These are phyloP conservation scores for Tuber magnatum DNA, from an alignment of 495 filamentous ascomycete genomes.

Conservation along the genomic window DNA sequence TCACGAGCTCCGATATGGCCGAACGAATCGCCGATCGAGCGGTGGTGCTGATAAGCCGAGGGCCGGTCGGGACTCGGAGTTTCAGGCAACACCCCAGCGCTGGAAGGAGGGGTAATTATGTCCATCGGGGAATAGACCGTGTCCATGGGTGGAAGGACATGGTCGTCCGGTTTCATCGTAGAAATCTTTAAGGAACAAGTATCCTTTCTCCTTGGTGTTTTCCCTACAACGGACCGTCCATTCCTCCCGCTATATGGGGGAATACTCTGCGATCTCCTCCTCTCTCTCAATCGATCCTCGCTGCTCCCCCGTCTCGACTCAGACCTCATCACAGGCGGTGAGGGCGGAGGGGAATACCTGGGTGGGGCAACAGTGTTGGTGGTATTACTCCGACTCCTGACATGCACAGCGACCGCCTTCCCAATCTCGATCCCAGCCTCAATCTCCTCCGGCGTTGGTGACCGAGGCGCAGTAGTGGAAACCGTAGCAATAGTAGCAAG, in stretches of 20 bases:
- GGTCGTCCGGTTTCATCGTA: slow-evolving; percentile 14
- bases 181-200: background rate
- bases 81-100: slow-evolving; percentile 20
- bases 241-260: background rate
- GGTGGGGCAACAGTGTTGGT: background rate
- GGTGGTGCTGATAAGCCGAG: slow-evolving; percentile 6
- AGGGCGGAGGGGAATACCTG: slow-evolving; percentile 21
- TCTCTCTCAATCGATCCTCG: slow-evolving; percentile 1
- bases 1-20: background rate
- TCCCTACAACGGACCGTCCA: slow-evolving; percentile 7
- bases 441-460: slow-evolving; percentile 29
- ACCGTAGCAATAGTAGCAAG: slow-evolving; percentile 15
- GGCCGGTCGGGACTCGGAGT: slow-evolving; percentile 16
- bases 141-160: slow-evolving; percentile 21
- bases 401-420: slow-evolving; percentile 29
- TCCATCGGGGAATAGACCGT: slow-evolving; percentile 18
- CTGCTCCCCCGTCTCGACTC: slow-evolving; percentile 11
- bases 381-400: slow-evolving; percentile 23
- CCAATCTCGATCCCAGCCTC: slow-evolving; percentile 31
- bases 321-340: slow-evolving; percentile 15
- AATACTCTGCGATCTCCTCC: slow-evolving; percentile 16
- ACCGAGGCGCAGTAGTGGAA: slow-evolving; percentile 20
- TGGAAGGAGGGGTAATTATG: slow-evolving; percentile 31
- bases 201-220: slow-evolving; percentile 21
- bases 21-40: slow-evolving; percentile 1